Evolutionary conservation across 768 basidiomycete genomes (phyloP), one percentile per base, ranked within the genome.

Genomic region (Mrakia blollopis): DNA sequence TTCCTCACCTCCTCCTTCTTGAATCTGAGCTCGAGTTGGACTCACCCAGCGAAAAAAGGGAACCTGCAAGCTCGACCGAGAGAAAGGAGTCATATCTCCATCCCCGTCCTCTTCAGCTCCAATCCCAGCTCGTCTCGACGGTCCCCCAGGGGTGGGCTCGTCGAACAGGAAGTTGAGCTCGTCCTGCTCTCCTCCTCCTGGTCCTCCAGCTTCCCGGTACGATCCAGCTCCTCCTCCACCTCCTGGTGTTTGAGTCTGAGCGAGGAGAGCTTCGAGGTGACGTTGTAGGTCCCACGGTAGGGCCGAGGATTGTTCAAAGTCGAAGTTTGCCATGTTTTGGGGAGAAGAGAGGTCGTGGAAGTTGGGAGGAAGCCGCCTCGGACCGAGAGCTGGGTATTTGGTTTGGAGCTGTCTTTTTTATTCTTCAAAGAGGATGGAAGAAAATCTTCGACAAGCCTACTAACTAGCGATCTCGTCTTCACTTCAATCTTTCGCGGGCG

Each of bases 11-110:
- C 18, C 30, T n/a, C 9, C 18, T 21, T n/a, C 7, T 21, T 4
- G 25, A 5, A 39, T 21, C 6, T 14, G 63, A 65, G 10, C 44
- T 21, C 14, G 16, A 67, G 16, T 16, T 23, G 13, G 21, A 68
- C 65, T 44, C 65, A 68, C 65, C 65, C 65, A 68, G 44, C 65
- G 35, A 41, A 68, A 68, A 25, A 68, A 68, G 18, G 65, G 65
- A 3, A 68, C 65, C 65, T 68, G 65, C 35, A 68, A 13, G 5
- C 35, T 41, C 39, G 39, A 7, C 14, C 65, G 21, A 2, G 35
- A 39, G 10, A 57, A 57, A 2, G 65, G 65, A 68, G 65, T 68
- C 65, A 10, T 41, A 25, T 13, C 35, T 21, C 65, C 65, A 68
- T 68, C 65, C 10, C 25, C 35, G 5, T 39, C 65, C 6, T 23